Base-by-base conservation (phyloP, 768 basidiomycete species). In the Floccularia luteovirens region DNA sequence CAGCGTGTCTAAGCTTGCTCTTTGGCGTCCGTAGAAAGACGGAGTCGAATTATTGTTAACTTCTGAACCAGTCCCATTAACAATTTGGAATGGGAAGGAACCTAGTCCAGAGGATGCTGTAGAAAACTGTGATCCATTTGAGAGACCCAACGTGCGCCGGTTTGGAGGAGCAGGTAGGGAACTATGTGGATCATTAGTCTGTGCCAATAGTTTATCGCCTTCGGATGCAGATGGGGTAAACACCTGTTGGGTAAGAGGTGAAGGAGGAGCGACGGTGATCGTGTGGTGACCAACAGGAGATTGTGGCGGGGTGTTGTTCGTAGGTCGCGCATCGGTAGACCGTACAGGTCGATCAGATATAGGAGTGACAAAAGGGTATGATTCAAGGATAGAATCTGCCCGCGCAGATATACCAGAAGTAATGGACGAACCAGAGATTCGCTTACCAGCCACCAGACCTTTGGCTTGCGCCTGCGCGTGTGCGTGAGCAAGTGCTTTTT, bases 361-460 rank as follows among this genome's bases (percentile, higher is more conserved):
- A 4, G 89, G 89, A 5, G 87, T 89, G 6, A 91, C 87, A 55
- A 91, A 90, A 24, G 85, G 86, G 69, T 91, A 91, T 11, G 77
- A 81, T 58, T 89, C 88, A 20, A 90, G 69, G 48, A 90, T 87
- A 2, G 87, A 90, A 54, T 90, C 87, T 20, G 86, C 84, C 36
- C 75, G 74, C 2, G 82, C 82, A 7, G 83, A 83, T 11, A 82
- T 64, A 10, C 75, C 75, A 23, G 80, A 82, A 42, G 80, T 58
- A 35, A 77, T 74, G 22, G 84, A 88, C 4, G 77, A 75, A 42
- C 72, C 74, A 4, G 86, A 82, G 45, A 75, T 69, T 39, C 77
- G 66, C 46, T 72, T 68, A 43, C 57, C 60, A 46, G 56, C 62
- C 36, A 69, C 69, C 37, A 67, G 51, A 32, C 69, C 75, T 48